Conservation (phyloP, 2,329 filamentous ascomycete genomes). For the Lachnellula willkommii region DNA sequence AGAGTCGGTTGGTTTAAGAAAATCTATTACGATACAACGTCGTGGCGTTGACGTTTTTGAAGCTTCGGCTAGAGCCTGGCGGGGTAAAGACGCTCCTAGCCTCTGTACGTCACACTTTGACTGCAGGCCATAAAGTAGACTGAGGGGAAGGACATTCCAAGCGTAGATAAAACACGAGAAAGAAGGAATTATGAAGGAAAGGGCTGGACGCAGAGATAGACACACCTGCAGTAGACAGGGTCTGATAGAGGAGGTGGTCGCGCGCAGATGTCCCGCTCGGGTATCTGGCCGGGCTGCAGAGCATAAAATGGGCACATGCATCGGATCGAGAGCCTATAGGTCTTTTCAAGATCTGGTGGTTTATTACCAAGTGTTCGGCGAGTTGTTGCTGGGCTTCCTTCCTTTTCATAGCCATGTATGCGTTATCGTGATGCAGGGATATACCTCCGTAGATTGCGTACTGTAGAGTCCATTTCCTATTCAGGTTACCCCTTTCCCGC, state of each 20-base stretch:
- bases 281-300: background rate
- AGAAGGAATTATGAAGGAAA: background rate
- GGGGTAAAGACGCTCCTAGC: too few species aligned
- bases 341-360: constrained; percentile 7
- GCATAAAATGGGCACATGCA: constrained; percentile 1
- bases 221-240: background rate
- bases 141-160: background rate
- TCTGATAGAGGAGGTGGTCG: background rate
- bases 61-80: too few species aligned
- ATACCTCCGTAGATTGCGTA: background rate
- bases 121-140: too few species aligned
- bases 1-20: background rate
- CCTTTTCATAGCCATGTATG: background rate
- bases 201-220: background rate
- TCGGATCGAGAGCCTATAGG: background rate
- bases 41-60: background rate
- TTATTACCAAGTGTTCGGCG: background rate
- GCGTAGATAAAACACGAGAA: background rate
- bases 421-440: background rate
- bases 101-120: too few species aligned
- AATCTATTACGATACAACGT: background rate
- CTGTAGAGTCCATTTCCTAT: background rate
- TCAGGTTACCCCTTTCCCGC: background rate
- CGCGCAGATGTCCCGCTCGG: background rate
- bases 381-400: background rate